Evolutionary conservation across 257 asterid species (phyloP).

Genomic region (Echium plantagineum): DNA sequence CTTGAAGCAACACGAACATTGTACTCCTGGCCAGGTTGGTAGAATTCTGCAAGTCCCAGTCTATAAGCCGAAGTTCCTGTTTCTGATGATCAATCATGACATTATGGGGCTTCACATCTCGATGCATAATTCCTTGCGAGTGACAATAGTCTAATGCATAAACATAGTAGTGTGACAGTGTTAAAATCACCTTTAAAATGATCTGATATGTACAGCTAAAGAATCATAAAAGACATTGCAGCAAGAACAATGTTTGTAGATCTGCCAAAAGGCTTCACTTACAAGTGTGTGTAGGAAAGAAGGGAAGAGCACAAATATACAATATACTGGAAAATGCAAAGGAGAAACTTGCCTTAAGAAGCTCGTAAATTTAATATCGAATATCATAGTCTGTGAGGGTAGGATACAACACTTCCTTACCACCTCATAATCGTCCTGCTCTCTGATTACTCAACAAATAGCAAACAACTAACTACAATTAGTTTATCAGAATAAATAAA

Average conservation of each 20-base stretch:
- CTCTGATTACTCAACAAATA: conserved; percentile 34
- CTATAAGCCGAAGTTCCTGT: conserved; percentile 37
- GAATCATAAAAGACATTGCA: background rate
- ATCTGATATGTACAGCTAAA: background rate
- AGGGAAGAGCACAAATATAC: background rate
- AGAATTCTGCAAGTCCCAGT: conserved; percentile 41
- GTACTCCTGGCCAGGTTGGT: conserved; percentile 37
- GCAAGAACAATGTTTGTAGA: no score
- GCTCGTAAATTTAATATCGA: conserved; percentile 76
- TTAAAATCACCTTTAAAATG: background rate
- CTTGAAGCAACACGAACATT: conserved; percentile 44
- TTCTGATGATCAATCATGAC: conserved; percentile 43
- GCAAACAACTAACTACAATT: background rate
- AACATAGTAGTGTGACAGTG: background rate
- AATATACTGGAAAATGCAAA: background rate
- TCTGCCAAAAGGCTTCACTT: background rate
- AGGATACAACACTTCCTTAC: conserved; percentile 79
- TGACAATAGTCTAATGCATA: conserved; percentile 38
- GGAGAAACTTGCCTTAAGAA: conserved; percentile 43
- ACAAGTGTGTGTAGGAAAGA: background rate
- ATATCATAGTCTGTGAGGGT: conserved; percentile 75
- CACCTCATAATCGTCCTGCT: conserved; percentile 89
- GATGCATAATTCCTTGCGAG: conserved; percentile 43
- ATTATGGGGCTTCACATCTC: conserved; percentile 43
- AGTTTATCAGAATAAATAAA: background rate